phyloP scores from a whole-genome alignment of 2,329 filamentous ascomycete genomes.

The Pestalotiopsis sp. region DNA sequence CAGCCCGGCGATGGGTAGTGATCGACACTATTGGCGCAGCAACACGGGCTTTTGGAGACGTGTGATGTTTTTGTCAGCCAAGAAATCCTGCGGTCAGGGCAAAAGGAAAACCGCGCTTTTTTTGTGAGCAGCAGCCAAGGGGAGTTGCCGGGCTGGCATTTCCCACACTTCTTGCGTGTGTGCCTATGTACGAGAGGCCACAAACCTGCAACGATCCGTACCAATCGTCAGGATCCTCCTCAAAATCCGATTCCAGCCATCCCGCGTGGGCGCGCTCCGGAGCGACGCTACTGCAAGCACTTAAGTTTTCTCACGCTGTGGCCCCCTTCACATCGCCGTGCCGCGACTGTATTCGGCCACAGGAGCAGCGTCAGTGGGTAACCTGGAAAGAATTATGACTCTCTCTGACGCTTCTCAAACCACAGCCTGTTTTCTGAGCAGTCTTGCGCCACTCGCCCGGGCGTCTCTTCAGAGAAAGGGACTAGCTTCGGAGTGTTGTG shows the following conservation, averaged over 20 bases:
- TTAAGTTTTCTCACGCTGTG: neutral
- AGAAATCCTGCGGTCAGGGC: neutral
- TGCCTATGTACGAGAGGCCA: neutral
- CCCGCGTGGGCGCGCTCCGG: neutral
- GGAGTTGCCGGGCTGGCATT: neutral
- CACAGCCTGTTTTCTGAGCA: neutral
- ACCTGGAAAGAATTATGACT: neutral
- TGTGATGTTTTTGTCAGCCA: neutral
- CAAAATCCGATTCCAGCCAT: neutral
- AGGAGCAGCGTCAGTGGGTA: neutral
- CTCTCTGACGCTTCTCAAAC: neutral
- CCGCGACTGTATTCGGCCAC: neutral
- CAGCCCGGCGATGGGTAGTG: neutral
- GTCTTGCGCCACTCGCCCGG: neutral
- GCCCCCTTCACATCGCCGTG: neutral
- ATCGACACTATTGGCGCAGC: neutral
- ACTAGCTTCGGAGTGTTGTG: neutral
- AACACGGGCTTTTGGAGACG: neutral
- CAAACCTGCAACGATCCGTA: neutral
- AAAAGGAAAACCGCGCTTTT: neutral
- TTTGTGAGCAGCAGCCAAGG: neutral
- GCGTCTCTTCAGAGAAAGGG: neutral
- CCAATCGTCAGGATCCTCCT: neutral
- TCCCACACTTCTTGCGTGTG: neutral
- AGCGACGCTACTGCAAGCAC: slow-evolving; percentile 1